These are phyloP conservation scores for Penicillium sp. DNA, from an alignment of 2,329 filamentous ascomycete genomes.

Conservation along the genomic window DNA sequence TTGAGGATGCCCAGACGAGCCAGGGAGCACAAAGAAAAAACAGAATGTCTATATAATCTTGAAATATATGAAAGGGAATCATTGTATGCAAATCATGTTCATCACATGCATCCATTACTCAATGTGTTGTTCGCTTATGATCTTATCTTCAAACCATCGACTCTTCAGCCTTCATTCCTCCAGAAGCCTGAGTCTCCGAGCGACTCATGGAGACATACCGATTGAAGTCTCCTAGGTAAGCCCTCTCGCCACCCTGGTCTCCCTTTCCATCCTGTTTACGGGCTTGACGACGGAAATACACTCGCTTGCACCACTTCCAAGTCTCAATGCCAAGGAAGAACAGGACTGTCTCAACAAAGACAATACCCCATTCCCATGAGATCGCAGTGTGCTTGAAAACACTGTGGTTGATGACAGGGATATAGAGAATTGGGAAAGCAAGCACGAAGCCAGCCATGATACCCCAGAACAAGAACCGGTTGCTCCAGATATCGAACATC, in stretches of 20 bases:
- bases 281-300: constrained; percentile 50
- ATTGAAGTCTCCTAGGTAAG: constrained; percentile 31
- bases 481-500: constrained; percentile 70
- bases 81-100: not conserved
- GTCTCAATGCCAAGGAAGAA: constrained; percentile 68
- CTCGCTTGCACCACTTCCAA: constrained; percentile 71
- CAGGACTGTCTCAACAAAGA: constrained; percentile 63
- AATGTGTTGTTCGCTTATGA: not conserved
- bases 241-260: constrained; percentile 13
- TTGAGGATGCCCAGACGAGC: too few species aligned
- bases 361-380: constrained; percentile 71
- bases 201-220: constrained; percentile 40
- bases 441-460: constrained; percentile 62
- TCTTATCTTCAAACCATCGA: constrained; percentile 31
- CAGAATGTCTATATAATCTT: not conserved
- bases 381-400: constrained; percentile 71
- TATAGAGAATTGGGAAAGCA: constrained; percentile 67
- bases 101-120: not conserved
- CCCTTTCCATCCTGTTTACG: constrained; percentile 14
- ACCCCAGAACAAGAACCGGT: constrained; percentile 72
- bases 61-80: not conserved
- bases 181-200: constrained; percentile 32
- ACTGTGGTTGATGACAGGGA: constrained; percentile 67
- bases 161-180: constrained; percentile 31
- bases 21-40: too few species aligned